phyloP scores from a whole-genome alignment of 2,329 filamentous ascomycete genomes.

The Fusarium miscanthi region DNA sequence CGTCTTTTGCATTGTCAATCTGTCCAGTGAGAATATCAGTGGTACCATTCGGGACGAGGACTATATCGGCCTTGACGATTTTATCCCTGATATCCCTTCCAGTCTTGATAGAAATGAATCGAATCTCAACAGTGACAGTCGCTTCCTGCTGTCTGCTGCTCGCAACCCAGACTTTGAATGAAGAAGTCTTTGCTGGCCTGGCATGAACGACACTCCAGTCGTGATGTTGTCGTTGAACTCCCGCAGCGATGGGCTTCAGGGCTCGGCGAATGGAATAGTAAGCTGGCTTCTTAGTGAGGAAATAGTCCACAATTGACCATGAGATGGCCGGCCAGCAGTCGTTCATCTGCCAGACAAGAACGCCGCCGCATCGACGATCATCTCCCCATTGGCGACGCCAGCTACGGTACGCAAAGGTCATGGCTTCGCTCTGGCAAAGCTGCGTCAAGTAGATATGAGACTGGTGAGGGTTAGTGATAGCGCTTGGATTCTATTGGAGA shows the following conservation, averaged over 20 bases:
- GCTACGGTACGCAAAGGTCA: not conserved
- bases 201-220: constrained; percentile 12
- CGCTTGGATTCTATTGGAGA: accelerated
- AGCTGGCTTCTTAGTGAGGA: not conserved
- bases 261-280: not conserved
- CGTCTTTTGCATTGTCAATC: not conserved
- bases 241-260: not conserved
- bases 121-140: not conserved
- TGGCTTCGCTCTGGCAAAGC: constrained; percentile 4
- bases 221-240: not conserved
- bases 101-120: not conserved
- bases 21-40: not conserved
- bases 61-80: not conserved
- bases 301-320: constrained; percentile 4
- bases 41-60: not conserved
- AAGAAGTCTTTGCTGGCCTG: not conserved
- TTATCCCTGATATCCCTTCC: not conserved
- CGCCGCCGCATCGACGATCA: not conserved
- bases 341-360: constrained; percentile 9
- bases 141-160: not conserved
- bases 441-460: not conserved
- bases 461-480: not conserved
- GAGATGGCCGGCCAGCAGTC: constrained; percentile 5
- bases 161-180: not conserved
- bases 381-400: constrained; percentile 9